Conservation (phyloP, 768 basidiomycete genomes). For the Rickenella mellea region DNA sequence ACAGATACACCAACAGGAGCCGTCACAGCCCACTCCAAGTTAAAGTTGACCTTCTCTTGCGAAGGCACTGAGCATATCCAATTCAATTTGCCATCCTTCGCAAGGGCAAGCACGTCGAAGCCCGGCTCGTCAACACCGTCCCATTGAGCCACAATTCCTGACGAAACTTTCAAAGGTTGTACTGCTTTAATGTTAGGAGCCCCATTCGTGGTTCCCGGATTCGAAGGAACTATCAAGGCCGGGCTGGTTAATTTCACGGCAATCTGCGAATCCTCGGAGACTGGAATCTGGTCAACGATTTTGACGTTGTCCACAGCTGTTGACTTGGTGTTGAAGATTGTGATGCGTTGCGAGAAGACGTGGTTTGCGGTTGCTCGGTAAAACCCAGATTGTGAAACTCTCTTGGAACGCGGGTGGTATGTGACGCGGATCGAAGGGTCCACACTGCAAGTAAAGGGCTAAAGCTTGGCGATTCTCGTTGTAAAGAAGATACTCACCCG, state of each 20-base stretch:
- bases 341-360: too few species aligned
- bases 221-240: too few species aligned
- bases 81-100: conserved; percentile 25
- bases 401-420: too few species aligned
- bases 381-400: not conserved
- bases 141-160: too few species aligned
- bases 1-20: too few species aligned
- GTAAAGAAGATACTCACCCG: not conserved
- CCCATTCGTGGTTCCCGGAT: too few species aligned
- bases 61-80: conserved; percentile 24
- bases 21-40: conserved; percentile 27
- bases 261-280: conserved; percentile 1
- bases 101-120: conserved; percentile 9
- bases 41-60: conserved; percentile 21
- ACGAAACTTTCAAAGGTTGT: too few species aligned
- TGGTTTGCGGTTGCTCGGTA: not conserved
- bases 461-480: not conserved
- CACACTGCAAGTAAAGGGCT: too few species aligned
- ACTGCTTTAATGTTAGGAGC: too few species aligned
- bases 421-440: not conserved
- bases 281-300: conserved; percentile 2
- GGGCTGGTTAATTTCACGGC: conserved; percentile 1
- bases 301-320: too few species aligned
- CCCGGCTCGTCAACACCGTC: too few species aligned
- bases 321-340: too few species aligned